A percentile compares a stretch with the other conserved stretches of the same genome.
These are phyloP conservation scores for Tetrahymena thermophila DNA, from an alignment of 73 alveolate genomes.

Conservation along the genomic window DNA sequence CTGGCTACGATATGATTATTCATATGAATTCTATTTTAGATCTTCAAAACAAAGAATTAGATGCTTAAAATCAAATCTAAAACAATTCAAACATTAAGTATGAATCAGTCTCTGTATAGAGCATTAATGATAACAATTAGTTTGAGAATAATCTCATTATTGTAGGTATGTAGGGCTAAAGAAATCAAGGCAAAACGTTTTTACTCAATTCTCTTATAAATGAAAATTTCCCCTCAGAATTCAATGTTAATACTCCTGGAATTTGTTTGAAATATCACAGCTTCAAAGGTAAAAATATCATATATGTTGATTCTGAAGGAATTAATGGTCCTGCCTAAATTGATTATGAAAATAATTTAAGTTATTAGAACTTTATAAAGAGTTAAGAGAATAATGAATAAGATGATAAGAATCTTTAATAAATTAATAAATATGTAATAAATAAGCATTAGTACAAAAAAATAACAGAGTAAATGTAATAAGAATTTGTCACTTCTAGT, in stretches of 20 bases:
- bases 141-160: neutral
- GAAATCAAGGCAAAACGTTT: neutral
- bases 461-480: neutral
- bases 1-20: neutral
- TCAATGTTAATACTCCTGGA: neutral
- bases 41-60: neutral
- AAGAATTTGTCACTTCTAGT: neutral
- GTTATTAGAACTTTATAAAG: too few species aligned
- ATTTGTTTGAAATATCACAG: neutral
- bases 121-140: neutral
- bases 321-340: neutral
- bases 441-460: neutral
- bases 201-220: neutral
- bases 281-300: neutral
- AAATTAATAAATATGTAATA: neutral
- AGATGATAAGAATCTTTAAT: neutral
- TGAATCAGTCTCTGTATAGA: neutral
- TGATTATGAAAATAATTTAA: neutral
- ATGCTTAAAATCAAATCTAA: neutral
- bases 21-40: neutral
- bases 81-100: neutral
- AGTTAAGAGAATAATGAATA: neutral
- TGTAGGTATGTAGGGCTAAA: neutral
- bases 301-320: neutral
- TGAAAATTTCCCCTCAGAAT: neutral